Conservation (phyloP, 345 rosid species). For the Bruguiera parviflora region DNA sequence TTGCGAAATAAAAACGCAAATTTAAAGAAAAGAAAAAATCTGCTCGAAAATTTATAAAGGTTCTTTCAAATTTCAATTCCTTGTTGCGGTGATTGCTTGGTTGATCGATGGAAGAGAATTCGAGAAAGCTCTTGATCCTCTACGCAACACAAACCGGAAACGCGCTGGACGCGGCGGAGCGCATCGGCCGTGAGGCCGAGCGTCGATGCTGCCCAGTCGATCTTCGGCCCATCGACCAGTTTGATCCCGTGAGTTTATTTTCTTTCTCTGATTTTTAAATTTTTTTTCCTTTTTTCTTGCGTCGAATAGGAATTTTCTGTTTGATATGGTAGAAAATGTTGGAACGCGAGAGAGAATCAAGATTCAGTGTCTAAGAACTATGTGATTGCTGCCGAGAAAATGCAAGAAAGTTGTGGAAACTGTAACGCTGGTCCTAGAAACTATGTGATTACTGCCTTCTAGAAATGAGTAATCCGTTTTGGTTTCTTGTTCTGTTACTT, state of each 20-base stretch:
- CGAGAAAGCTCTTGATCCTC: constrained; percentile 46
- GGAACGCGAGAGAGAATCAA: neutral
- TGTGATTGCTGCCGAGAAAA: neutral
- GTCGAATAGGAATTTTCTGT: neutral
- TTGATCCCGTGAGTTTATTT: constrained; percentile 46
- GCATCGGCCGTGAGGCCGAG: constrained; percentile 74
- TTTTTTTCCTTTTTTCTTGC: neutral
- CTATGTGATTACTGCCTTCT: too few relatives aligned
- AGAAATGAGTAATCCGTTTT: too few relatives aligned
- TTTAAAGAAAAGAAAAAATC: too few relatives aligned
- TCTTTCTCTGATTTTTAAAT: neutral
- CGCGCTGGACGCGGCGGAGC: constrained; percentile 84
- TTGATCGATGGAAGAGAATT: constrained; percentile 37
- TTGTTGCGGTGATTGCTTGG: neutral
- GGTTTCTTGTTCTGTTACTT: too few relatives aligned
- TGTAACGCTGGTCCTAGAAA: too few relatives aligned
- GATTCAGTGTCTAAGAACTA: neutral
- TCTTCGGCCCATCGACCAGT: constrained; percentile 56
- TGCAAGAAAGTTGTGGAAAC: too few relatives aligned
- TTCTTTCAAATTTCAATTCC: neutral
- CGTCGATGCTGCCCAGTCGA: constrained; percentile 54
- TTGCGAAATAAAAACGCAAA: too few relatives aligned
- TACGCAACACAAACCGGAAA: constrained; percentile 88
- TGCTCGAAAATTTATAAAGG: neutral
- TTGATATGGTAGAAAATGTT: neutral